Evolutionary conservation across 2,329 filamentous ascomycete species (phyloP).

Genomic region (Aureobasidium zeae): DNA sequence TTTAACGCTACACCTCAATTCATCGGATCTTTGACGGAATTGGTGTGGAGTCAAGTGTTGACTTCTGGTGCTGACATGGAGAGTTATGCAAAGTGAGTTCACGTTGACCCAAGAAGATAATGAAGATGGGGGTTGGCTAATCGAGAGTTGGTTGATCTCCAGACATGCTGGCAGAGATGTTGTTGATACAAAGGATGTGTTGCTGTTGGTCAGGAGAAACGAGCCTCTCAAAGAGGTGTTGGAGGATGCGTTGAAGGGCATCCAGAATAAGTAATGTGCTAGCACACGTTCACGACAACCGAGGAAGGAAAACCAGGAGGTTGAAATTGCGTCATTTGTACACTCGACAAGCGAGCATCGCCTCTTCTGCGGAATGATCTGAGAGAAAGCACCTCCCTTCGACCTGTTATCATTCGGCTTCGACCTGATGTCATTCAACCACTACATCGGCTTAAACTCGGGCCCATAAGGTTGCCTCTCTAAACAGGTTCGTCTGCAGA

Average conservation of each 20-base stretch:
- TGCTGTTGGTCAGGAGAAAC: constrained; percentile 79
- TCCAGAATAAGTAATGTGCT: neutral
- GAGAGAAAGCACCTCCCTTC: no score
- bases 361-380: no score
- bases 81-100: constrained; percentile 46
- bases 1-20: constrained; percentile 63
- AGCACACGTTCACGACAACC: neutral
- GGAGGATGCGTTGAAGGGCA: constrained; percentile 33
- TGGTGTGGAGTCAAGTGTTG: constrained; percentile 72
- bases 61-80: constrained; percentile 47
- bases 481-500: constrained; percentile 5
- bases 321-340: no score
- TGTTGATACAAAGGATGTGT: constrained; percentile 75
- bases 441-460: no score
- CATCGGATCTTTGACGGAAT: constrained; percentile 60
- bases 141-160: neutral
- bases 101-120: constrained; percentile 17
- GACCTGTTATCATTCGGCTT: no score
- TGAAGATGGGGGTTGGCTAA: neutral
- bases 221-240: constrained; percentile 73
- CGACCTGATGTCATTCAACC: no score
- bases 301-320: no score
- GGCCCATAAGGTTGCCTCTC: neutral
- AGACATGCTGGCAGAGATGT: constrained; percentile 74
- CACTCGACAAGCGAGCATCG: no score